These are phyloP conservation scores for Backusella circina DNA, from an alignment of 192 early-diverging fungal species.

Conservation along the genomic window DNA sequence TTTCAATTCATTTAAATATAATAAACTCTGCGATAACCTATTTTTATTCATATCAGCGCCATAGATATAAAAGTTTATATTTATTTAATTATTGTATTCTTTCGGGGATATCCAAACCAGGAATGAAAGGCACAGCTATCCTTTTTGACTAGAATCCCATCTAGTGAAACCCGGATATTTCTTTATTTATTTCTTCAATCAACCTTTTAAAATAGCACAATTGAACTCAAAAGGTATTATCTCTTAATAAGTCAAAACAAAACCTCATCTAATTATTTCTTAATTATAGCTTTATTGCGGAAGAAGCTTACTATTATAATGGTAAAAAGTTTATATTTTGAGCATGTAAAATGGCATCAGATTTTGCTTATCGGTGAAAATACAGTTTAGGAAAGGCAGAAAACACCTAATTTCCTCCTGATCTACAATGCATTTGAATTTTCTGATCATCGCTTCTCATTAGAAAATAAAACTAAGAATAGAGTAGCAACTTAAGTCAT, in stretches of 20 bases:
- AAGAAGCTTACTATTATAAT: not conserved
- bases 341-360: not conserved
- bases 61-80: not conserved
- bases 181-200: not conserved
- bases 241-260: not conserved
- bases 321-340: not conserved
- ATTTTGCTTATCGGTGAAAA: not conserved
- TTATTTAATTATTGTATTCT: not conserved
- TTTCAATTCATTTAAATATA: not conserved
- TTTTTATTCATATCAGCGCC: not conserved
- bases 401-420: not conserved
- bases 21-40: not conserved
- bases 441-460: not conserved
- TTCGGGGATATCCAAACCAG: not conserved
- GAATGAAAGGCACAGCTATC: not conserved
- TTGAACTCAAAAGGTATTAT: not conserved
- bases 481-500: not conserved
- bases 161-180: not conserved
- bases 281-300: not conserved
- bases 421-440: not conserved
- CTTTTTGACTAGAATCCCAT: not conserved
- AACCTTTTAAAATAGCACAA: not conserved
- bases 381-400: not conserved
- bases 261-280: not conserved
- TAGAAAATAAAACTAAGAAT: not conserved